Evolutionary conservation across 2,329 filamentous ascomycete genomes (phyloP), one percentile per base, ranked within the genome.

Genomic region (Cladosporium sp.): DNA sequence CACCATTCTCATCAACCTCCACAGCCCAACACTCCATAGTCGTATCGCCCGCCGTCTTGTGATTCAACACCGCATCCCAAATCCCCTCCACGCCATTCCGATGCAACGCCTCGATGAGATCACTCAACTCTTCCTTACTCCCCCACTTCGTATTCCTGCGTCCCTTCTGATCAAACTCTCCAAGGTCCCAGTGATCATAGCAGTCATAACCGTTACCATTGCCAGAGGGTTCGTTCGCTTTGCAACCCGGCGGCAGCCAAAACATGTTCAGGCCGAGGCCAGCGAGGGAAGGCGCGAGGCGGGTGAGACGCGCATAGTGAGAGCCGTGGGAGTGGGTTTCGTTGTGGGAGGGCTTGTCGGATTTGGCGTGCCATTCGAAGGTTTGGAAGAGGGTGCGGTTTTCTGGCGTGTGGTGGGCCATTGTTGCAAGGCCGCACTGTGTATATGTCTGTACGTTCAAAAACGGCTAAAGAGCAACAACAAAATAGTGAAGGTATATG

Each of bases 231-330:
- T 63, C 61, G 66, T 85, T 85, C 0, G 85, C 88, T 78, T 91
- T 92, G 77, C 88, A 91, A 64, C 85, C 89, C 0, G 89, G 89
- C 0, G 89, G 89, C 6, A 91, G 83, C 89, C 89, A 91, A n/a
- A 77, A 53, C 65, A 83, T 83, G 60, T 86, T 84, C 57, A 91
- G 80, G 2, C 89, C 89, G 37, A 88, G 82, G 0, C 81, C 78
- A 33, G 70, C 66, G 10, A 77, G 67, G 3, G 56, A 57, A 2
- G 74, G 74, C 11, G 76, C 65, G 23, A 73, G 53, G 10, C 71
- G 67, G 21, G 65, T 62, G 2, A 78, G 66, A 21, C 72, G 69
- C 11, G 67, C 66, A 69, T 73, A 78, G 67, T 77, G 75, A 1
- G 71, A 81, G 78, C 62, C 83, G 77, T 68, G 88, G 84, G 52